Evolutionary conservation across 2,329 filamentous ascomycete genomes (phyloP).

Genomic region (Pseudogymnoascus sp.): DNA sequence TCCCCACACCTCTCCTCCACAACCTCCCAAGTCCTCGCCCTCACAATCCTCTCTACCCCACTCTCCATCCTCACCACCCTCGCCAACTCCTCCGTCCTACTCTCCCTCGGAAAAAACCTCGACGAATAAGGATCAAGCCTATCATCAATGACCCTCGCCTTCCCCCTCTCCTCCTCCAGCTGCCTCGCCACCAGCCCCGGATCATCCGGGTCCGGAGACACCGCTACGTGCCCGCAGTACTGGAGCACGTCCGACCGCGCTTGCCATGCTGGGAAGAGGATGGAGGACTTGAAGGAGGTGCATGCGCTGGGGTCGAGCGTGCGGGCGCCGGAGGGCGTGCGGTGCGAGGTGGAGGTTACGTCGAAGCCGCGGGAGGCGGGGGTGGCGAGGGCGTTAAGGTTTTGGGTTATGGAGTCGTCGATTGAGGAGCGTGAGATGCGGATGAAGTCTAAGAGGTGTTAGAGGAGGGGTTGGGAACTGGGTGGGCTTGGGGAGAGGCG

Average conservation of each 20-base stretch:
- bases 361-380: slow-evolving; percentile 71
- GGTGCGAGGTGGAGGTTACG: slow-evolving; percentile 65
- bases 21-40: slow-evolving; percentile 74
- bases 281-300: slow-evolving; percentile 63
- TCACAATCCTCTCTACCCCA: slow-evolving; percentile 71
- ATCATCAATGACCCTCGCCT: slow-evolving; percentile 75
- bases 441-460: slow-evolving; percentile 65
- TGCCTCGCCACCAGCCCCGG: slow-evolving; percentile 67
- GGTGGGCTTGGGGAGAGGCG: slow-evolving; percentile 19
- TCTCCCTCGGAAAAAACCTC: slow-evolving; percentile 72
- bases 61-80: slow-evolving; percentile 67
- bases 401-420: slow-evolving; percentile 90
- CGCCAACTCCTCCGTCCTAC: slow-evolving; percentile 74
- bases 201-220: slow-evolving; percentile 79
- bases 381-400: slow-evolving; percentile 81
- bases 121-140: slow-evolving; percentile 85
- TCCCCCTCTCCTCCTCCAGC: slow-evolving; percentile 62
- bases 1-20: slow-evolving; percentile 68
- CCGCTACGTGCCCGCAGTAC: slow-evolving; percentile 85
- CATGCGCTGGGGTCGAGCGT: slow-evolving; percentile 60
- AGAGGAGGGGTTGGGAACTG: neutral
- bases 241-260: slow-evolving; percentile 73
- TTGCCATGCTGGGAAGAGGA: slow-evolving; percentile 87
- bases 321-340: slow-evolving; percentile 46
- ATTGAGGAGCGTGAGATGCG: slow-evolving; percentile 76